Conservation (phyloP, 441 rosid genomes). For the Raphanus hybrid region DNA sequence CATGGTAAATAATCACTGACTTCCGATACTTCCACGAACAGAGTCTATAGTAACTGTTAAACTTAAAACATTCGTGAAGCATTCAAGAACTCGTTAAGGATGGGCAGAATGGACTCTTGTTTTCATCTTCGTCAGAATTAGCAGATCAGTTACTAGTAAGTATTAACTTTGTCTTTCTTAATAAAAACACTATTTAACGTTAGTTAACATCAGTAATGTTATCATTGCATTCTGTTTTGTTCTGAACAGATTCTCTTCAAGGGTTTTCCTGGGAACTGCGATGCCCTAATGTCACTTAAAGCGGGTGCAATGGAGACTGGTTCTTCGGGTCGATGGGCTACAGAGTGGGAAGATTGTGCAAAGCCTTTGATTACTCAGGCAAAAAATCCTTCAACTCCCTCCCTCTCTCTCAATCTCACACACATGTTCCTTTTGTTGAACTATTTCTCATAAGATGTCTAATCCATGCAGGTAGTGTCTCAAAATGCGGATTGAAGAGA, state of each 20-base stretch:
- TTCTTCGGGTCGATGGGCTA: slow-evolving; percentile 79
- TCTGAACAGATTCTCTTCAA: slow-evolving; percentile 71
- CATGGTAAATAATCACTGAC: slow-evolving; percentile 60
- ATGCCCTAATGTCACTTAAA: slow-evolving; percentile 63
- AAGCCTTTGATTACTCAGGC: slow-evolving; percentile 77
- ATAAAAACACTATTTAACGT: neutral
- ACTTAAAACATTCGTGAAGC: slow-evolving; percentile 49
- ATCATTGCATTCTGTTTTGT: slow-evolving; percentile 16
- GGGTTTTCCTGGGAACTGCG: slow-evolving; percentile 80
- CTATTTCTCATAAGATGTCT: slow-evolving; percentile 29
- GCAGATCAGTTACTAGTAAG: slow-evolving; percentile 85
- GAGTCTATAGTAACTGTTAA: neutral
- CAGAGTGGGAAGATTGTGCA: slow-evolving; percentile 95
- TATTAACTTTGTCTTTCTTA: slow-evolving; percentile 20
- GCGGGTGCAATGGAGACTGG: slow-evolving; percentile 71
- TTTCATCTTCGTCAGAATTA: slow-evolving; percentile 91
- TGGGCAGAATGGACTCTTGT: slow-evolving; percentile 85
- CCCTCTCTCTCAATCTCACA: neutral
- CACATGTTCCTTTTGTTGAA: neutral
- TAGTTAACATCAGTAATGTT: neutral
- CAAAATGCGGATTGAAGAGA: slow-evolving; percentile 12
- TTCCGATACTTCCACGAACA: slow-evolving; percentile 8
- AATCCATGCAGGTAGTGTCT: slow-evolving; percentile 37
- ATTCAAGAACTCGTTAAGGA: slow-evolving; percentile 85
- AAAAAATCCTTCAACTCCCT: slow-evolving; percentile 38